Percentiles rank a stretch among this genome's conserved stretches.
phyloP scores from a whole-genome alignment of 2,329 filamentous ascomycete species.

The Passalora sequoiae region DNA sequence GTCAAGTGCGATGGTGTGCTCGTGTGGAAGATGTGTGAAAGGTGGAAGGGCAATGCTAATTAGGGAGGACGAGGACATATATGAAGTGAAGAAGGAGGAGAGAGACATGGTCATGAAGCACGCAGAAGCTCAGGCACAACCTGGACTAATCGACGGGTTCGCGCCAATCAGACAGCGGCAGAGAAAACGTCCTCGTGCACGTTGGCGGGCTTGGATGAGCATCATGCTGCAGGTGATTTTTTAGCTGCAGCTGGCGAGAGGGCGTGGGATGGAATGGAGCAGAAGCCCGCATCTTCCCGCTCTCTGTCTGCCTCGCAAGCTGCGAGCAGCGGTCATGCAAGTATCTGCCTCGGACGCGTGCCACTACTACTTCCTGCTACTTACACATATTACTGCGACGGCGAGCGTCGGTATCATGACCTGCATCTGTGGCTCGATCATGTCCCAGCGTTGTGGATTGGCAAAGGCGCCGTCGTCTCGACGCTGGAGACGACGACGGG shows the following conservation, averaged over 20 bases:
- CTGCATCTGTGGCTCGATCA: too few species aligned
- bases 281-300: conserved; percentile 1
- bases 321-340: too few species aligned
- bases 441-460: too few species aligned
- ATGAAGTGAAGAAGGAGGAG: conserved; percentile 7
- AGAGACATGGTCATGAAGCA: neutral
- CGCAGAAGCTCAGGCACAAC: conserved; percentile 8
- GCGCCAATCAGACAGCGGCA: neutral
- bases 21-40: neutral
- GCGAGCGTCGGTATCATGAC: too few species aligned
- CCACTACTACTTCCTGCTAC: too few species aligned
- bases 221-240: conserved; percentile 1
- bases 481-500: too few species aligned
- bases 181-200: conserved; percentile 8
- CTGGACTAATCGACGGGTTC: neutral
- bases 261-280: conserved; percentile 1
- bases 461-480: too few species aligned
- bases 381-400: too few species aligned
- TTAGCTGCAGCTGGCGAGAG: neutral
- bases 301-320: neutral
- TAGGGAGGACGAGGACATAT: conserved; percentile 7
- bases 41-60: conserved; percentile 7
- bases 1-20: conserved; percentile 10
- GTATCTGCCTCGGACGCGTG: too few species aligned
- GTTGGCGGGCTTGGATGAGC: conserved; percentile 5